Percentiles rank a stretch among this genome's conserved stretches.
Evolutionary conservation across 148 eudicot genomes (phyloP).

Genomic region (Rhododendron mucronatum): DNA sequence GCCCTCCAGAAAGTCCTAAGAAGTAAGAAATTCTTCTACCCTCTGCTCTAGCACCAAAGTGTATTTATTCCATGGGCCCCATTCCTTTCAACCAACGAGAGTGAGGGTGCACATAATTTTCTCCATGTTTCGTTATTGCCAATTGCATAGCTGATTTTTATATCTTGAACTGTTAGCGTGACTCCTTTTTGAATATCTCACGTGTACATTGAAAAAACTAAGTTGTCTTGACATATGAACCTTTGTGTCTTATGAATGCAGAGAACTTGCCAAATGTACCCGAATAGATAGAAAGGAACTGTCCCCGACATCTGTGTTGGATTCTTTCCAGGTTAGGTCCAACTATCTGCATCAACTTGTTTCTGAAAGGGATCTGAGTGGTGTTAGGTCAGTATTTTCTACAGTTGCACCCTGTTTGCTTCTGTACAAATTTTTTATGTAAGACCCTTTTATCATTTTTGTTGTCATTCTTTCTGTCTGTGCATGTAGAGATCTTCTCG

Average conservation of each 20-base stretch:
- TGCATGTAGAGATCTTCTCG: slow-evolving; percentile 58
- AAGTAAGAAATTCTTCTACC: slow-evolving; percentile 38
- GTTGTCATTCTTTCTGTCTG: neutral
- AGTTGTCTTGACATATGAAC: neutral
- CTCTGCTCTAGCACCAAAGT: neutral
- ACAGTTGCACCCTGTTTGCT: slow-evolving; percentile 2
- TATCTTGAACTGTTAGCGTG: neutral
- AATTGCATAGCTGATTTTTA: neutral
- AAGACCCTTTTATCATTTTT: slow-evolving; percentile 2
- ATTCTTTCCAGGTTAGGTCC: slow-evolving; percentile 54
- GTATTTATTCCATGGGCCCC: neutral
- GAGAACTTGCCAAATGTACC: slow-evolving; percentile 42
- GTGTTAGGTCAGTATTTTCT: slow-evolving; percentile 61
- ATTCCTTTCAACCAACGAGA: neutral
- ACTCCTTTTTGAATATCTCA: neutral
- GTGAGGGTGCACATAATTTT: neutral
- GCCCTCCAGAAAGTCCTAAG: slow-evolving; percentile 86
- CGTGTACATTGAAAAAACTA: neutral
- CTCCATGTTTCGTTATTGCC: neutral
- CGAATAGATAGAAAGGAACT: slow-evolving; percentile 41
- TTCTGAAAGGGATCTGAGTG: slow-evolving; percentile 70
- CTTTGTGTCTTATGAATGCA: slow-evolving; percentile 18
- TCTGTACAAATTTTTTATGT: neutral
- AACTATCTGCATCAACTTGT: slow-evolving; percentile 64
- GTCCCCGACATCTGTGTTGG: slow-evolving; percentile 48